These are phyloP conservation scores for Pestalotiopsis sp. DNA, from an alignment of 2,329 filamentous ascomycete species.

Conservation along the genomic window DNA sequence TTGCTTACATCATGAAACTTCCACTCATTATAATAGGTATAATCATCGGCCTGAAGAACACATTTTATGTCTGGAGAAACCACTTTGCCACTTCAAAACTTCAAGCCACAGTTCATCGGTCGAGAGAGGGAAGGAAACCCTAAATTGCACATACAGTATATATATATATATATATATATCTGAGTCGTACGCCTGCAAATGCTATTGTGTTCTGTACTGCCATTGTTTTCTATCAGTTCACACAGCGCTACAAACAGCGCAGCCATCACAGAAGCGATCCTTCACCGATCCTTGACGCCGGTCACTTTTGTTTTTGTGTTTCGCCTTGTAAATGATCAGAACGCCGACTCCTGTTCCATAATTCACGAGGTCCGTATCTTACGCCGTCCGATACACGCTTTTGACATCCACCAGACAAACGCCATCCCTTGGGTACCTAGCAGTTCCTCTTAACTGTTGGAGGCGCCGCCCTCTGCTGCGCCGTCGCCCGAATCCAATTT, in stretches of 20 bases:
- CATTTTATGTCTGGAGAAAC: no score
- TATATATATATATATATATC: no score
- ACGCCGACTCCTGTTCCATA: constrained; percentile 3
- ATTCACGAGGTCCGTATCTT: neutral
- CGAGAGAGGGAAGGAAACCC: no score
- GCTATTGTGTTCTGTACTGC: neutral
- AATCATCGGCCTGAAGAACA: no score
- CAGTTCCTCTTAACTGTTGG: constrained; percentile 19
- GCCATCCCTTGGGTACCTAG: neutral
- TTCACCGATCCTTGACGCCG: neutral
- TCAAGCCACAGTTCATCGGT: no score
- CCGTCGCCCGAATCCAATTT: constrained; percentile 42
- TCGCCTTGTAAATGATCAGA: constrained; percentile 6
- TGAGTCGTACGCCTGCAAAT: no score
- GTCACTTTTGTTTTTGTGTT: neutral
- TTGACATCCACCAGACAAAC: no score
- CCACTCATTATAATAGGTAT: neutral
- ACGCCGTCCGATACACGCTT: no score
- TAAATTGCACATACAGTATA: no score
- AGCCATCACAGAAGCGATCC: no score
- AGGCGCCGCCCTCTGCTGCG: constrained; percentile 23
- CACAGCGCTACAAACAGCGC: neutral
- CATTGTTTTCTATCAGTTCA: neutral
- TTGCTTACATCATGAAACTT: neutral
- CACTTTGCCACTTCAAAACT: no score